Percentiles rank a stretch among this genome's conserved stretches.
Conservation (phyloP, 208 protist genomes). For the Trypanosomatidae sp. region DNA sequence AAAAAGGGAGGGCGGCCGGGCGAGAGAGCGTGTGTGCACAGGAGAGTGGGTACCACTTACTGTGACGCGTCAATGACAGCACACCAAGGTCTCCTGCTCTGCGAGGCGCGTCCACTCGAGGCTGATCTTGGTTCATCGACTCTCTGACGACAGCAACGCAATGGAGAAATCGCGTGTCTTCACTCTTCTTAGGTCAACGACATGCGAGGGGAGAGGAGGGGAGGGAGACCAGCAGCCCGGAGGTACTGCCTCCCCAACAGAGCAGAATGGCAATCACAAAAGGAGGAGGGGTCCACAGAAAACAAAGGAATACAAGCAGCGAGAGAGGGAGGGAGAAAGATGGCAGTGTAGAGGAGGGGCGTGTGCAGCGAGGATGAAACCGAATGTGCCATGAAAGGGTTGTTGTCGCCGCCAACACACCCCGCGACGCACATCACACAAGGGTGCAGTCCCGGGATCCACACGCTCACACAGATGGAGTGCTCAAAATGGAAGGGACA, state of each 20-base stretch:
- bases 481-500: background rate
- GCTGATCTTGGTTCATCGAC: background rate
- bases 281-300: background rate
- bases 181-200: background rate
- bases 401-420: background rate
- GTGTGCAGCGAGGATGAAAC: background rate
- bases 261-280: background rate
- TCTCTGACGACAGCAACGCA: background rate
- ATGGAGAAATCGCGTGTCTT: background rate
- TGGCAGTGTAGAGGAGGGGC: background rate
- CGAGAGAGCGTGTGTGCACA: background rate
- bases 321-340: constrained; percentile 21
- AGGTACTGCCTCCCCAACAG: background rate
- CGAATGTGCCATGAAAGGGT: background rate
- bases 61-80: background rate
- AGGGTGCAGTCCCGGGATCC: background rate
- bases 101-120: background rate
- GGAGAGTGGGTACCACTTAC: background rate
- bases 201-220: background rate
- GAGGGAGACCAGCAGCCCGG: background rate
- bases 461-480: background rate
- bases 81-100: background rate
- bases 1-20: background rate
- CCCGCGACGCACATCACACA: background rate
- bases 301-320: background rate